Evolutionary conservation across 768 basidiomycete genomes (phyloP), one percentile per base, ranked within the genome.

Genomic region (Tulasnella sp.): DNA sequence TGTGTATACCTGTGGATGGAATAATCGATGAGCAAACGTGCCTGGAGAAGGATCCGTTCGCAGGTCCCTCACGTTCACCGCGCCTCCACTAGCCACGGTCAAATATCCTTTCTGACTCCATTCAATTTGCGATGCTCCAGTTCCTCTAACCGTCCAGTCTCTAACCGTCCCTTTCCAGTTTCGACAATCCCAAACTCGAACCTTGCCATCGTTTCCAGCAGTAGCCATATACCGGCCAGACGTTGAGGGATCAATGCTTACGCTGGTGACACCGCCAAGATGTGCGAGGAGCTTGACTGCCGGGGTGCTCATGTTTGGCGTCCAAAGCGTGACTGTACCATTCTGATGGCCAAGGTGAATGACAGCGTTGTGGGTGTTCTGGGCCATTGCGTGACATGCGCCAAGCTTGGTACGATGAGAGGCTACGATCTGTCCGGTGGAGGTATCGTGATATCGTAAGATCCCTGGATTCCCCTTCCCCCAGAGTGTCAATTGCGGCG

Each of bases 121-220:
- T 44, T 86, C 83, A 3, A 92, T 63, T 59, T 84, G 85, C 0
- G 81, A 80, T 2, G 50, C 63, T 11, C 89, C 82, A 5, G 85
- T 83, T 56, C 63, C 57, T 17, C 89, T 74, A 41, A 85, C 75
- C 8, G 70, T 73, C 91, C 92, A 87, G 75, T 70, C 84, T 60
- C 90, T 75, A 34, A 99, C 80, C 2, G 83, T 80, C 7, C 87
- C 86, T 63, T 87, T 91, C 92, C 92, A 97, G 73, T 92, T 96
- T 59, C 96, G 73, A 67, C 87, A 90, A 71, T 98, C 96, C 96
- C 96, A 99, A 1, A 98, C 77, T 66, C 97, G 98, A 52, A 99
- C 86, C 0, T 73, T 80, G 0, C 92, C 85, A 67, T 99, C 96
- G 62, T 83, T 75, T 0, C 93, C 93, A 1, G 85, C 77, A 0